phyloP scores from a whole-genome alignment of 2,329 filamentous ascomycete species.

The Botrytis medusae region DNA sequence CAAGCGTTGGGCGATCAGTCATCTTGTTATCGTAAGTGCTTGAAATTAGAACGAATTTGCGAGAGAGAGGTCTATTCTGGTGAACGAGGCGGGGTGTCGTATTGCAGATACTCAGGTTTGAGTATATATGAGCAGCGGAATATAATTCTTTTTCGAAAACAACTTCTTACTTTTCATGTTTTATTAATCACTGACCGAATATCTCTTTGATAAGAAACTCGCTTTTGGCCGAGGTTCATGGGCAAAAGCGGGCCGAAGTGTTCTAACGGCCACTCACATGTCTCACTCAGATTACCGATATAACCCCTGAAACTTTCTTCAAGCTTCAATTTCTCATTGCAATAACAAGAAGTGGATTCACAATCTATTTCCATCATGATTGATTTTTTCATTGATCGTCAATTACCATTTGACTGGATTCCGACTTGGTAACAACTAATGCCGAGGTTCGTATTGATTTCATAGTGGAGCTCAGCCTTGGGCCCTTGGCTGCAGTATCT shows the following conservation, averaged over 20 bases:
- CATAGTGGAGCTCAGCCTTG: neutral
- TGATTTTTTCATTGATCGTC: neutral
- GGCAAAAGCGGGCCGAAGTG: neutral
- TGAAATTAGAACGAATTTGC: neutral
- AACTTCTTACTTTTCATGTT: neutral
- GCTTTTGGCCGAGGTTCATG: constrained; percentile 11
- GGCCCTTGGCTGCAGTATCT: neutral
- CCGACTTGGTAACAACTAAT: neutral
- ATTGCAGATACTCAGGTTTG: neutral
- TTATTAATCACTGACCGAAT: neutral
- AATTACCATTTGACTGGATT: neutral
- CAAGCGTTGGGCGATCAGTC: constrained; percentile 55
- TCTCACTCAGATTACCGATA: constrained; percentile 1
- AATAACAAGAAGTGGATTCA: neutral
- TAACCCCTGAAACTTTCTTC: neutral
- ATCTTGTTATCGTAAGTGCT: constrained; percentile 26
- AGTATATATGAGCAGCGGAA: neutral
- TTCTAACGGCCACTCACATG: neutral
- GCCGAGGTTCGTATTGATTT: neutral
- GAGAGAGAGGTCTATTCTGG: neutral
- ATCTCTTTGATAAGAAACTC: constrained; percentile 8
- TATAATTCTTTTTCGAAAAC: neutral
- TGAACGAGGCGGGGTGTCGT: neutral
- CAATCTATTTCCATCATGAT: neutral
- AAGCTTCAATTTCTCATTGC: neutral